Conservation (phyloP, 140 eudicot genomes). For the Flaveria floridana region DNA sequence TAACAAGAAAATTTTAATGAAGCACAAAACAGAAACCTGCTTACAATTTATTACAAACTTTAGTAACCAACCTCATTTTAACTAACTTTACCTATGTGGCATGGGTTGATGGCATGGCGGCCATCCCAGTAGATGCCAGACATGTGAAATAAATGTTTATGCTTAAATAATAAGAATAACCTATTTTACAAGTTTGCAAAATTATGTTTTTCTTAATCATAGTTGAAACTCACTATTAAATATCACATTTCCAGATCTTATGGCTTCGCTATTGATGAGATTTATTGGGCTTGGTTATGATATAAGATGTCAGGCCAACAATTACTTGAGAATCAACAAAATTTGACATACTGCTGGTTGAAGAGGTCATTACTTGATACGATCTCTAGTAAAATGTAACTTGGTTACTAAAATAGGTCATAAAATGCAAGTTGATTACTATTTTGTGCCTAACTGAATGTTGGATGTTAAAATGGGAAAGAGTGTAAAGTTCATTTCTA, state of each 20-base stretch:
- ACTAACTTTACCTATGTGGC: not conserved
- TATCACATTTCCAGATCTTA: not conserved
- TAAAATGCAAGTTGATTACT: not conserved
- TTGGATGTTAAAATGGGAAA: not conserved
- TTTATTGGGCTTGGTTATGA: too few relatives aligned
- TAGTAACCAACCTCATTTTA: not conserved
- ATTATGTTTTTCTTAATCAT: not conserved
- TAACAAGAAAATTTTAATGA: not conserved
- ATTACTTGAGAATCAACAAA: not conserved
- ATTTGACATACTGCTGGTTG: not conserved
- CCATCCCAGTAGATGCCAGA: not conserved
- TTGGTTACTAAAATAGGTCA: slow-evolving; percentile 14
- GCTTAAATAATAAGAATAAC: not conserved
- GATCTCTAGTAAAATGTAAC: not conserved
- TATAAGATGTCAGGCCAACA: not conserved
- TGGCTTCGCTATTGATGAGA: too few relatives aligned
- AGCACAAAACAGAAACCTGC: not conserved
- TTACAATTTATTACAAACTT: not conserved
- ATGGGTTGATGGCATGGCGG: not conserved
- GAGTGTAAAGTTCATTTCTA: slow-evolving; percentile 8
- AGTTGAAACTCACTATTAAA: not conserved
- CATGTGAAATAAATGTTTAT: not conserved
- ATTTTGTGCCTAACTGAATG: not conserved
- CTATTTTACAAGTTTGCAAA: not conserved
- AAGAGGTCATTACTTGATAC: slow-evolving; percentile 12